phyloP scores from a whole-genome alignment of 139 green algal species.

The Closterium sp. region DNA sequence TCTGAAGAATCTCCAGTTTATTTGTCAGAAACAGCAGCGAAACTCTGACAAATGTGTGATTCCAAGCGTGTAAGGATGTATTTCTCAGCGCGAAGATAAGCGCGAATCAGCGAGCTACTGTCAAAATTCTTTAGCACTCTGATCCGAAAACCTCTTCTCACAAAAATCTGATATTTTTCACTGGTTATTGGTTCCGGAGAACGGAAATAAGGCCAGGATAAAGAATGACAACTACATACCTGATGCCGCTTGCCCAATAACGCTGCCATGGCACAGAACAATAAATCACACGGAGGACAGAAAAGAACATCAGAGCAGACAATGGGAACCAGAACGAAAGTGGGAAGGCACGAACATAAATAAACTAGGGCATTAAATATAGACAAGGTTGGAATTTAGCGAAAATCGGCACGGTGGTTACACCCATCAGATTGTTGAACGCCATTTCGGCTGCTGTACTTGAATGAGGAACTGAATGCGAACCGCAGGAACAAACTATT shows the following conservation, averaged over 20 bases:
- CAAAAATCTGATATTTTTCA: too few relatives aligned
- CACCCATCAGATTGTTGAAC: background rate
- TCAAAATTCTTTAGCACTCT: too few relatives aligned
- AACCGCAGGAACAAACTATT: background rate
- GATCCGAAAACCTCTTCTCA: too few relatives aligned
- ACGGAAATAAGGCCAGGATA: background rate
- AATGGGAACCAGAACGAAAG: background rate
- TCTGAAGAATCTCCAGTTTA: too few relatives aligned
- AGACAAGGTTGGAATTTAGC: too few relatives aligned
- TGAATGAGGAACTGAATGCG: background rate
- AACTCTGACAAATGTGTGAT: too few relatives aligned
- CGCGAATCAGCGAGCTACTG: too few relatives aligned
- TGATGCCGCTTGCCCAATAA: background rate
- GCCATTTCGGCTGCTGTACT: background rate
- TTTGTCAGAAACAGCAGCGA: too few relatives aligned
- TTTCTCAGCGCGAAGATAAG: too few relatives aligned
- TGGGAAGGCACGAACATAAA: background rate
- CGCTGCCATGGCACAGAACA: background rate
- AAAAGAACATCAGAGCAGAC: background rate
- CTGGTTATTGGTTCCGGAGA: too few relatives aligned
- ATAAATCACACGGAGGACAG: background rate
- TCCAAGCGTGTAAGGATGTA: too few relatives aligned
- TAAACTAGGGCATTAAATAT: too few relatives aligned
- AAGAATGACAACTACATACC: background rate
- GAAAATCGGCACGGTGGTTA: background rate